Conservation (phyloP, 352 stramenopile species). For the Thraustochytrium sp. region DNA sequence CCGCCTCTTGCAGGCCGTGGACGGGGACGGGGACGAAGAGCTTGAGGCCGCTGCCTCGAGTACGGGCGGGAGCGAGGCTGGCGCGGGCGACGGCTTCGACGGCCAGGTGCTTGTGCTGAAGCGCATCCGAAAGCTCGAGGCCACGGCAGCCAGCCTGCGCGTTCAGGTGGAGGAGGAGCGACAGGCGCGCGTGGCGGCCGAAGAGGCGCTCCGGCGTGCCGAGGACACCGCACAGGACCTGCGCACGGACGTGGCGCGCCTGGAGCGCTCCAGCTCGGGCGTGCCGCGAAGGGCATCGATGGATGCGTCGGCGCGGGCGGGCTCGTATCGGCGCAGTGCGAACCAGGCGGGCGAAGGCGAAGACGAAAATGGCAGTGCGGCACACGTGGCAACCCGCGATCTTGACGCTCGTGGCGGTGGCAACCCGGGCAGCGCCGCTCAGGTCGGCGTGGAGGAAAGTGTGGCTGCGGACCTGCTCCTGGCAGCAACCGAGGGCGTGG, state of each 20-base stretch:
- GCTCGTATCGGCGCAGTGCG: neutral
- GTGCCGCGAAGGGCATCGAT: neutral
- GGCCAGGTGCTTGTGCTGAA: slow-evolving; percentile 54
- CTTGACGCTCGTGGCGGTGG: neutral
- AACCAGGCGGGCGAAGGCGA: neutral
- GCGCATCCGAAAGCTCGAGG: slow-evolving; percentile 31
- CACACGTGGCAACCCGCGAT: neutral
- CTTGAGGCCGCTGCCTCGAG: slow-evolving; percentile 50
- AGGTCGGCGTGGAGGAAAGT: neutral
- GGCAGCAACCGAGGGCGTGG: neutral
- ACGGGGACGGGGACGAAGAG: slow-evolving; percentile 65
- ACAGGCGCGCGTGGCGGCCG: neutral
- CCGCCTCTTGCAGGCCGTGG: slow-evolving; percentile 81
- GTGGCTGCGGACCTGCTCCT: neutral
- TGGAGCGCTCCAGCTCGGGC: neutral
- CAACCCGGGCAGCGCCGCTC: neutral
- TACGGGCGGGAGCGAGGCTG: neutral
- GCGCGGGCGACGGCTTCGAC: slow-evolving; percentile 55
- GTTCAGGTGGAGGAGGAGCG: neutral
- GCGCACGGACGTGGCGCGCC: neutral
- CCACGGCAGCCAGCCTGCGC: neutral
- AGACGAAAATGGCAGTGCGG: neutral
- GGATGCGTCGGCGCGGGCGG: too few species aligned
- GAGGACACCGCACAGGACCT: neutral
- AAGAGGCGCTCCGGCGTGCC: neutral